Evolutionary conservation across 352 stramenopile genomes (phyloP), one percentile per base, ranked within the genome.

Genomic region (Phytophthora brassicae): DNA sequence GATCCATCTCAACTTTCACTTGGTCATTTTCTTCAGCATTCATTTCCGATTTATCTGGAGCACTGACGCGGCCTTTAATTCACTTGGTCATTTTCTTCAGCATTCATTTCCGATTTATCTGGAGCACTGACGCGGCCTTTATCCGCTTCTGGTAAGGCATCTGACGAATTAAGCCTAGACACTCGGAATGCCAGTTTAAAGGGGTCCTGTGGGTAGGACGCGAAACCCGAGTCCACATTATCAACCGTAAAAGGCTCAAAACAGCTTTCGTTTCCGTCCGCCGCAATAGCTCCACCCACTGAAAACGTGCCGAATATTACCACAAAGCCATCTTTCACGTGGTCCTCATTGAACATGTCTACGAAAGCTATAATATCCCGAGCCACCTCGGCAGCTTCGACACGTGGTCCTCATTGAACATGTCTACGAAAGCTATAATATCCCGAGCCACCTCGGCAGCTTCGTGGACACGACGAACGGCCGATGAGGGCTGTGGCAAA

Each of bases 181-280:
- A 92, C 67, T 19, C 66, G 77, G 14, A 92, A 75, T 1, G 84
- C 81, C 24, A 90, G 71, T 48, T 92, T 92, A 66, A 92, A 90
- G 3, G 75, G 57, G 11, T 80, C 64, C 11, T 75, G 31, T 6
- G 58, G 66, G 43, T 78, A 90, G 1, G 51, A 59, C 14, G 67
- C 54, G n/a, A 79, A 73, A 5, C 43, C 56, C 1, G 66, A 36
- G 17, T 81, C 65, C 3, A 81, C 60, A 14, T 60, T 70, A 31
- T 68, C 60, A 4, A 66, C 13, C 26, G 56, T 52, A 23, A 80
- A 74, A 7, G 41, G 38, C 14, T 70, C 54, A 45, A 88, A 88
- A 28, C 75, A 86, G 19, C 62, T 68, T 46, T 74, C 64, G 31
- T 82, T 86, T 36, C 50, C 65, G 43, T 81, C 74, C 13, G 66